Conservation (phyloP, 1,284 basidiomycete genomes). For the Tilletiaria anomala region DNA sequence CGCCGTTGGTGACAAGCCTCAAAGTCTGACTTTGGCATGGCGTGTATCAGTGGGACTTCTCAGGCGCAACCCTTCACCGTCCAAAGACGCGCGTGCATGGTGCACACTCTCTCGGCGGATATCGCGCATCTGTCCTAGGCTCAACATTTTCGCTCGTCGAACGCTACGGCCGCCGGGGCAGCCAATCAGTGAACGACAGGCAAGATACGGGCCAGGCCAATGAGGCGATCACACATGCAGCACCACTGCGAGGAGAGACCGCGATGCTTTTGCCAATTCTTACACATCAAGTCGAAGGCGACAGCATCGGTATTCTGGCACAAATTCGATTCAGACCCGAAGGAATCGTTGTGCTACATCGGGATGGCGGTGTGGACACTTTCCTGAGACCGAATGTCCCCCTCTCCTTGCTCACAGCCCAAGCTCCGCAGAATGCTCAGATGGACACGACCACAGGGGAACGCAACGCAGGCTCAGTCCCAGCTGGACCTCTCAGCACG, state of each 20-base stretch:
- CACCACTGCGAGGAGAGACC: constrained; percentile 2
- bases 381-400: no score
- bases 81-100: constrained; percentile 11
- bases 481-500: no score
- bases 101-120: background rate
- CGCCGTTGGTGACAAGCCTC: background rate
- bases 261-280: constrained; percentile 2
- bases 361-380: background rate
- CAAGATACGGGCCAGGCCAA: constrained; percentile 4
- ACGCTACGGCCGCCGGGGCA: constrained; percentile 1
- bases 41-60: constrained; percentile 4
- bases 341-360: background rate
- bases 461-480: no score
- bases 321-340: background rate
- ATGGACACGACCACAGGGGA: no score
- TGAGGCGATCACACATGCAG: background rate
- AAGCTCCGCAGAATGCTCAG: no score
- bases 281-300: background rate
- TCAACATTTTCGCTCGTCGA: constrained; percentile 3
- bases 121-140: background rate
- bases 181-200: no score
- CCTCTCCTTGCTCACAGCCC: no score
- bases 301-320: background rate
- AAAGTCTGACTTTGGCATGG: background rate
- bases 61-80: constrained; percentile 12